These are phyloP conservation scores for Trichoderma sp. DNA, from an alignment of 2,329 filamentous ascomycete genomes.

Conservation along the genomic window DNA sequence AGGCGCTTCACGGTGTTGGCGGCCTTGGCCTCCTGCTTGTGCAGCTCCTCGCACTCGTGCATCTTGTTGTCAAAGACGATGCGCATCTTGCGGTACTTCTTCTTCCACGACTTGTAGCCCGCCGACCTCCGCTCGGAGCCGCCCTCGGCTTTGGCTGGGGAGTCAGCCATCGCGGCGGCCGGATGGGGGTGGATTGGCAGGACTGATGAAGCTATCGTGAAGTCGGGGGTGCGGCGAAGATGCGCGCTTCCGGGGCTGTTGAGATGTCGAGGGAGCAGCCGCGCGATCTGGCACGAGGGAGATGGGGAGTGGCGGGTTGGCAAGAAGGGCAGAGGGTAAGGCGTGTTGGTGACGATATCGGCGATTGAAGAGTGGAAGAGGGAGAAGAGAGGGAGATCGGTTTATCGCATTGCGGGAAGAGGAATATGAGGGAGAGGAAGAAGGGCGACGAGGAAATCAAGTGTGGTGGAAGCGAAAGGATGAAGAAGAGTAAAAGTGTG, in stretches of 20 bases:
- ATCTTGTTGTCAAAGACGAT: slow-evolving; percentile 75
- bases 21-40: slow-evolving; percentile 78
- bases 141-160: slow-evolving; percentile 49
- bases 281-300: not conserved
- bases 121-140: slow-evolving; percentile 48
- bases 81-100: slow-evolving; percentile 95
- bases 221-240: not conserved
- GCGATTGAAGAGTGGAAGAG: not conserved
- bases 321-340: not conserved
- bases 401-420: slow-evolving; percentile 1
- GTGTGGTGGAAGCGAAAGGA: slow-evolving; percentile 13
- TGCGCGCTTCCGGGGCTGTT: slow-evolving; percentile 22
- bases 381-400: not conserved
- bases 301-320: not conserved
- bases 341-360: slow-evolving; percentile 19
- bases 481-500: not conserved
- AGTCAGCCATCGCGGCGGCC: slow-evolving; percentile 38
- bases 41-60: slow-evolving; percentile 79
- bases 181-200: slow-evolving; percentile 24
- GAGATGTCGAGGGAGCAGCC: not conserved
- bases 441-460: not conserved
- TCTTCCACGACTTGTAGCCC: slow-evolving; percentile 74
- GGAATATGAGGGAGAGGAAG: not conserved
- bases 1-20: slow-evolving; percentile 79
- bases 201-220: slow-evolving; percentile 25